Evolutionary conservation across 768 basidiomycete genomes (phyloP).

Genomic region (Mycena olivaceomarginata): DNA sequence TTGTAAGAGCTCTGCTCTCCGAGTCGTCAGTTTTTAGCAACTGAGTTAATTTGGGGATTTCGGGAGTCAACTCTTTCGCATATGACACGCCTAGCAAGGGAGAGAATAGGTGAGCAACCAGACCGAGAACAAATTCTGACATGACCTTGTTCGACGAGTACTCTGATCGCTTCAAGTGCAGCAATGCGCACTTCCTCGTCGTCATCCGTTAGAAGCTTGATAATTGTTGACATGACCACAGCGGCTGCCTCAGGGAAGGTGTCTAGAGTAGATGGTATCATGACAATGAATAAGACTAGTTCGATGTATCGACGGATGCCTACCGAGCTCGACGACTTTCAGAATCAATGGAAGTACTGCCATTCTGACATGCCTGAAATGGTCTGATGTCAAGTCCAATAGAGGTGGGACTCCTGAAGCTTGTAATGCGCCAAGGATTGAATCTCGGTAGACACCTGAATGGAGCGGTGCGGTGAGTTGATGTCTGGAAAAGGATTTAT

Average conservation of each 20-base stretch:
- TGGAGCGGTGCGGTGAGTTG: not conserved
- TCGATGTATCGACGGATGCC: not conserved
- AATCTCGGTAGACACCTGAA: not conserved
- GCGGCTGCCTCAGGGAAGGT: not conserved
- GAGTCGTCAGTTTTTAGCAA: not conserved
- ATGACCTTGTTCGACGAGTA: slow-evolving; percentile 1
- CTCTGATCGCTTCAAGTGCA: slow-evolving; percentile 6
- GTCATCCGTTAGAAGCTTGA: not conserved
- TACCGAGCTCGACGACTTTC: slow-evolving; percentile 14
- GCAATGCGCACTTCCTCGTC: slow-evolving; percentile 6
- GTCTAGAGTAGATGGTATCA: not conserved
- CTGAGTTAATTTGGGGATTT: not conserved
- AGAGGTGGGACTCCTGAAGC: not conserved
- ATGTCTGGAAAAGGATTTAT: not conserved
- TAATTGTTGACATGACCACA: not conserved
- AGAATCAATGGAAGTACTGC: slow-evolving; percentile 8
- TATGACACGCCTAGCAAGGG: not conserved
- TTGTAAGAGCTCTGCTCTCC: not conserved
- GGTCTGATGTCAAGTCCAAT: not conserved
- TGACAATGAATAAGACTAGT: not conserved
- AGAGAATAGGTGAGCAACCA: not conserved
- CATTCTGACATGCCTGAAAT: not conserved
- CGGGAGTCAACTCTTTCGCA: not conserved
- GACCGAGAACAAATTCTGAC: not conserved
- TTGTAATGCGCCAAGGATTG: slow-evolving; percentile 3